Evolutionary conservation across 306 rosid species (phyloP).

Genomic region (Glycine soja): DNA sequence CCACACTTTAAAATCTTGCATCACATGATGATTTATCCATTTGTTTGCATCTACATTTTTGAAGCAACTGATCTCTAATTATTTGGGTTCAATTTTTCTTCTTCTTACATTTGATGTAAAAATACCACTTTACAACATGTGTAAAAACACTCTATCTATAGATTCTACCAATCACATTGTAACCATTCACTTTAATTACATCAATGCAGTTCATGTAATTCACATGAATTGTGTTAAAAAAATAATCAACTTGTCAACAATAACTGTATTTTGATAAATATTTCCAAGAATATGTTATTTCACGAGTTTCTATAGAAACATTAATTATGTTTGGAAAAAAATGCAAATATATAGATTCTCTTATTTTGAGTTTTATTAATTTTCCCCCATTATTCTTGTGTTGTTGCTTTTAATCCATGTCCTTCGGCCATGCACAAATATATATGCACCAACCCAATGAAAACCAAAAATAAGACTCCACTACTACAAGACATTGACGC

Average conservation of each 20-base stretch:
- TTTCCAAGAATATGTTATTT: neutral
- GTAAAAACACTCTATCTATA: neutral
- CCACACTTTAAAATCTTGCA: no score
- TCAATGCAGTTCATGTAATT: neutral
- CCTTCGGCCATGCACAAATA: conserved; percentile 45
- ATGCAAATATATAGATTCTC: no score
- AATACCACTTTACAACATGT: no score
- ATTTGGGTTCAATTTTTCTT: no score
- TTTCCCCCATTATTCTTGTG: neutral
- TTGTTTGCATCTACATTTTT: no score
- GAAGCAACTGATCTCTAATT: no score
- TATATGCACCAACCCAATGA: conserved; percentile 40
- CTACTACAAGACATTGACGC: conserved; percentile 52
- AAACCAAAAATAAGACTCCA: conserved; percentile 39
- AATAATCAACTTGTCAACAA: neutral
- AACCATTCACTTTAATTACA: neutral
- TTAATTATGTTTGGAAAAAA: no score
- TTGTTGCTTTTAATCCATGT: neutral
- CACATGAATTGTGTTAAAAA: neutral
- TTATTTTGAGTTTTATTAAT: neutral
- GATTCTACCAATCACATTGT: neutral
- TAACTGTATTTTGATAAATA: neutral
- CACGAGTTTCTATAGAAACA: neutral
- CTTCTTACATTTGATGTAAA: no score
- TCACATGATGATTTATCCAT: no score